Evolutionary conservation across 495 filamentous ascomycete species (phyloP).

Genomic region (Corynascus novoguineensis): DNA sequence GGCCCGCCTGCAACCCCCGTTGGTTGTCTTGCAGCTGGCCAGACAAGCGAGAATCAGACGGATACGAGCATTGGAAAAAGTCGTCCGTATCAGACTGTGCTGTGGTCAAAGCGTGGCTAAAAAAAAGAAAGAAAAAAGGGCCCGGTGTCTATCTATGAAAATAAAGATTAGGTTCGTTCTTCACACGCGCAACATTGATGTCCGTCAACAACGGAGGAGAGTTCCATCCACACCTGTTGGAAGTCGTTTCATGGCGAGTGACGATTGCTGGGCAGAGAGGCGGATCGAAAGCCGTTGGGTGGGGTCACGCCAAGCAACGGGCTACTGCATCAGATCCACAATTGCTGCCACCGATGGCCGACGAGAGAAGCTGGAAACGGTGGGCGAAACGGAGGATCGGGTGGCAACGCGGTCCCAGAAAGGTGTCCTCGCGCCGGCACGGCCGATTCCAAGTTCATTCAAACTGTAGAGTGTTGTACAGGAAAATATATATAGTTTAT

Average conservation of each 20-base stretch:
- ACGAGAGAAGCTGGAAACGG: not conserved
- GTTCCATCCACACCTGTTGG: not conserved
- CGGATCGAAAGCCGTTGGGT: constrained; percentile 6
- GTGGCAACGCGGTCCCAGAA: not conserved
- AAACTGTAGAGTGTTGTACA: too few relatives aligned
- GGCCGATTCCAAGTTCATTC: too few relatives aligned
- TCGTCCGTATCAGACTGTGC: not conserved
- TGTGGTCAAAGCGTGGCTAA: not conserved
- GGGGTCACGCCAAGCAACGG: not conserved
- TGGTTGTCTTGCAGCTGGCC: not conserved
- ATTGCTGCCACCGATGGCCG: not conserved
- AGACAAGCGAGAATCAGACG: not conserved
- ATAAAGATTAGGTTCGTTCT: not conserved
- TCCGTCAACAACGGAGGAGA: not conserved
- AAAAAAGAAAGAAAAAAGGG: not conserved
- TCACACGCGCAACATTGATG: not conserved
- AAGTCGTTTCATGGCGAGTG: not conserved
- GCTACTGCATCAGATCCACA: not conserved
- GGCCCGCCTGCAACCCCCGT: not conserved
- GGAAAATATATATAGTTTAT: too few relatives aligned
- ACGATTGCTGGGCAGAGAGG: constrained; percentile 1
- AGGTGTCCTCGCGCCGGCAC: too few relatives aligned
- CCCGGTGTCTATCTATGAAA: too few relatives aligned
- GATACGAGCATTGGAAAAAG: constrained; percentile 2
- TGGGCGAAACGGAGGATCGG: not conserved